Base-by-base conservation (phyloP, 1,284 basidiomycete genomes). In the Limonomyces culmigenus region DNA sequence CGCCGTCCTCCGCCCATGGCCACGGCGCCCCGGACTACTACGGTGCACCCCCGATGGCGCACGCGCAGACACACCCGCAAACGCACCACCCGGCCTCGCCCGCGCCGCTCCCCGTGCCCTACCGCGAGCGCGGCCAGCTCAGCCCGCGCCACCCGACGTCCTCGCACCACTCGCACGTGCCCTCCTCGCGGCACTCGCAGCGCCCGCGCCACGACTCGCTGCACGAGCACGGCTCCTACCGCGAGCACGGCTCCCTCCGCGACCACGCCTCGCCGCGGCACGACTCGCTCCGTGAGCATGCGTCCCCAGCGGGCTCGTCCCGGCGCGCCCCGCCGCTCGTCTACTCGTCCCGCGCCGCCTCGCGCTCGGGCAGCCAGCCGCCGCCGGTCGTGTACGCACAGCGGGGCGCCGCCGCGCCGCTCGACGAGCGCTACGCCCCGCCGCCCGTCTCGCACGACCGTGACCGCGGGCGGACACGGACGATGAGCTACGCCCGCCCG, bases 311-410 rank as follows among this genome's bases (percentile, higher is more conserved):
- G n/a, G 23, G 23, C 23, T 8, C 23, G 23, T 8, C 8, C 23
- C 23, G 23, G 23, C 8, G 23, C n/a, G 8, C 8, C 23, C 8
- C 23, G 23, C 23, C 23, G 8, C 8, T 27, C 23, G 23, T 27
- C 23, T 8, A 8, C 8, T 27, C 23, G 8, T 8, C 23, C 23
- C 23, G 23, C 23, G 23, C 8, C 23, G 8, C 23, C 8, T 27
- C 23, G n/a, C 23, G 23, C 8, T n/a, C 23, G 23, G 23, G 23
- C 23, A 8, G 8, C 8, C 23, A 27, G 23, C 16, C 23, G n/a
- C 23, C 23, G 23, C 54, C 67, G 35, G 67, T 69, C 42, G 55
- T 68, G 37, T 70, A 70, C 46, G 65, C 67, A 21, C 61, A 67
- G 14, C 53, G 23, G n/a, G n/a, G n/a, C n/a, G n/a, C 8, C 23